phyloP scores from a whole-genome alignment of 2,329 filamentous ascomycete species.

The Knoxdaviesia capensis region DNA sequence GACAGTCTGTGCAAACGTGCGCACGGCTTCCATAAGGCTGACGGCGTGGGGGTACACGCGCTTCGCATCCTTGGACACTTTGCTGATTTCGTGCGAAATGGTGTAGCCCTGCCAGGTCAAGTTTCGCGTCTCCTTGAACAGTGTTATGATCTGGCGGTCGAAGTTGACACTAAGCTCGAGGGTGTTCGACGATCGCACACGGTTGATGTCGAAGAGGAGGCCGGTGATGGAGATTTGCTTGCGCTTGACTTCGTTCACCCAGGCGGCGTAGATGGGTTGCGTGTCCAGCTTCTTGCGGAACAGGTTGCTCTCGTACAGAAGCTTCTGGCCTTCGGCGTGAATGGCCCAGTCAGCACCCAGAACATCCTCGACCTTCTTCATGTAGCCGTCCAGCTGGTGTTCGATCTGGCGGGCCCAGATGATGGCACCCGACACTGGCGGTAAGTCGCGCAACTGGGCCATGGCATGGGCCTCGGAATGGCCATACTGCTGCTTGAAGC shows the following conservation, averaged over 20 bases:
- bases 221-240: conserved; percentile 84
- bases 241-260: conserved; percentile 75
- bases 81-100: conserved; percentile 85
- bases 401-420: conserved; percentile 97
- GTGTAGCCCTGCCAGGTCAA: conserved; percentile 87
- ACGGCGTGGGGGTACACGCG: conserved; percentile 95
- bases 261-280: conserved; percentile 81
- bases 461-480: conserved; percentile 96
- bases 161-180: conserved; percentile 90
- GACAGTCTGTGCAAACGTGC: conserved; percentile 75
- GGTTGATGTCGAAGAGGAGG: conserved; percentile 73
- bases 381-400: conserved; percentile 83
- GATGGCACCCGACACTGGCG: conserved; percentile 88
- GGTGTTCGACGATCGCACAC: conserved; percentile 71
- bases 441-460: conserved; percentile 89
- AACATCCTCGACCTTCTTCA: conserved; percentile 98
- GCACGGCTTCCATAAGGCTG: conserved; percentile 96
- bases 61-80: conserved; percentile 96
- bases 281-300: conserved; percentile 96
- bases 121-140: conserved; percentile 98
- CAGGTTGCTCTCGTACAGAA: conserved; percentile 75
- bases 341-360: conserved; percentile 87
- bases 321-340: conserved; percentile 84
- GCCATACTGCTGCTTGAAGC: conserved; percentile 97
- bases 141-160: conserved; percentile 84